Conservation (phyloP, 257 asterid genomes). For the Nicotiana paniculata region DNA sequence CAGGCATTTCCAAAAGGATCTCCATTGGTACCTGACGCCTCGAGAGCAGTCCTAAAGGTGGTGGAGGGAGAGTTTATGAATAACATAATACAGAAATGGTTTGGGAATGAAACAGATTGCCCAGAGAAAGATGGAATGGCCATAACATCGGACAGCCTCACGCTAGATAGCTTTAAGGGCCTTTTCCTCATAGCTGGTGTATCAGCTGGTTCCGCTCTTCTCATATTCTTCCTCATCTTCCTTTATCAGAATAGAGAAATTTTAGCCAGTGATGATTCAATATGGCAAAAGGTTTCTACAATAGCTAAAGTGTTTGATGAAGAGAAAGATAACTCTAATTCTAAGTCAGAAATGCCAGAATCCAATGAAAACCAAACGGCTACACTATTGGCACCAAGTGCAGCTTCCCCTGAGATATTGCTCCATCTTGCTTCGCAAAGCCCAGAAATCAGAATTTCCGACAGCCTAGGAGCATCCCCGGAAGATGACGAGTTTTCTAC, state of each 20-base stretch:
- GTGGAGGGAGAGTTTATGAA: conserved; percentile 21
- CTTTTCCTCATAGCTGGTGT: conserved; percentile 31
- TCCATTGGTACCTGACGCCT: conserved; percentile 33
- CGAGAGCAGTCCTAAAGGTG: conserved; percentile 25
- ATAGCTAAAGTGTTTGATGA: conserved; percentile 30
- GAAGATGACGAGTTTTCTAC: conserved; percentile 27
- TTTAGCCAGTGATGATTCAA: conserved; percentile 18
- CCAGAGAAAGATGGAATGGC: not conserved
- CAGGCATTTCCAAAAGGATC: conserved; percentile 43
- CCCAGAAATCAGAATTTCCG: conserved; percentile 16
- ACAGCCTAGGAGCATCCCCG: conserved; percentile 8
- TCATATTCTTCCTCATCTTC: conserved; percentile 26
- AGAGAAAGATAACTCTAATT: conserved; percentile 9
- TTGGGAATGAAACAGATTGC: conserved; percentile 14
- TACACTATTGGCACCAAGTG: not conserved
- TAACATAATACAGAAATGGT: conserved; percentile 21
- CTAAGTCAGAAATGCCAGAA: not conserved
- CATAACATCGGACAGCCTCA: conserved; percentile 11
- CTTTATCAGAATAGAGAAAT: conserved; percentile 24
- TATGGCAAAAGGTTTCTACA: conserved; percentile 23
- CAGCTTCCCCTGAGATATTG: not conserved
- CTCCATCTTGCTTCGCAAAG: conserved; percentile 8
- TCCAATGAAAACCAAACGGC: not conserved
- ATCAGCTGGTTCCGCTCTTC: conserved; percentile 29
- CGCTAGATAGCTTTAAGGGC: conserved; percentile 31